Base-by-base conservation (phyloP, 2,329 filamentous ascomycete species). In the Aspergillus arachidicola region DNA sequence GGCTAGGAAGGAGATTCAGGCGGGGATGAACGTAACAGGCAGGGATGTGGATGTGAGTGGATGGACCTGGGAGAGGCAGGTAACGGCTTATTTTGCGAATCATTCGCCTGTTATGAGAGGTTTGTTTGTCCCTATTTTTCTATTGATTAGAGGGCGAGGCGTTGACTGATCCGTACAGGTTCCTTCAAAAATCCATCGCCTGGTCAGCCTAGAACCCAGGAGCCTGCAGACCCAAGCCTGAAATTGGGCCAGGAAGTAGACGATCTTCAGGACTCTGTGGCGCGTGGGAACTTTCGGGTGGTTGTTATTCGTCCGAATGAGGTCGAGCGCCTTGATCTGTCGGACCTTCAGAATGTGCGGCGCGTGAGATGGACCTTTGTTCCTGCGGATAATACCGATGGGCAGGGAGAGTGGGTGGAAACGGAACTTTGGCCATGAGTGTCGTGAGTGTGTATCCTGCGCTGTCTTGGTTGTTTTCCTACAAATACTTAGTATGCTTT, bases 71-170 rank as follows among this genome's bases (percentile, higher is more conserved):
- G 80, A 81, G 54, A 89, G 83, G 66, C 93, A 97, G 79, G 78
- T 97, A 43, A 93, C 91, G 57, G 91, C 87, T 56, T 92, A 95
- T 76, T 98, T 97, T 85, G 94, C 93, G 23, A 97, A 97, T 76
- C 79, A 95, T 70, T 90, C 87, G 68, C 94, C 94, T 7, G 81
- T 83, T 1, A 93, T 97, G 88, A 85, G 94, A 81, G 87, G 87
- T 87, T 75, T 57, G 77, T 76, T 54, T 61, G 59, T 57, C 11
- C 32, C 59, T 41, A 28, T 28, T 51, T 45, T 4, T 48, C 30
- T 32, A 19, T 34, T 4, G 53, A 46, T 51, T 4, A 30, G 43
- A 65, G 3, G 23, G 19, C 16, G 12, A 28, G 54, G 38, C 6
- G 58, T 16, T 50, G 32, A n/a, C 26, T 53, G 26, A 53, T 66